Evolutionary conservation across 352 stramenopile genomes (phyloP), one percentile per base, ranked within the genome.

Genomic region (Discostella stelligera): DNA sequence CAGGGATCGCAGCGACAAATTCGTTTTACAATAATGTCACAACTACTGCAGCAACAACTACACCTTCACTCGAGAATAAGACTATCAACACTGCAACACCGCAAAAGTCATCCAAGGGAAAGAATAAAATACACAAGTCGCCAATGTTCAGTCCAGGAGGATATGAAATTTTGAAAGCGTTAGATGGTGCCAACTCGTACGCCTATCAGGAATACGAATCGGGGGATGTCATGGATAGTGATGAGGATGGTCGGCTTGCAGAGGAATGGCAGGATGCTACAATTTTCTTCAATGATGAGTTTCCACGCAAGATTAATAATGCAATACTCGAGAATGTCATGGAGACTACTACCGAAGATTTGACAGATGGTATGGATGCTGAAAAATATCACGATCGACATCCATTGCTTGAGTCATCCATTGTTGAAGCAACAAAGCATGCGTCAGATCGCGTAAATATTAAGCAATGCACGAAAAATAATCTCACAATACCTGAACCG

Each of bases 111-210:
- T 32, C 27, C 27, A 5, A 32, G 2, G 2, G 27, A 32, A 32
- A 6, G 27, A 32, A 32, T 32, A 6, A n/a, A n/a, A n/a, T 32
- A 32, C 27, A 32, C 5, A 32, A 32, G 5, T 32, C 27, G 5
- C 27, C 27, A 32, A 32, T 32, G 5, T 32, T 32, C n/a, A 81
- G 73, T 54, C 73, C 73, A 0, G 73, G 66, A 16, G 73, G 73
- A n/a, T 76, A 76, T 64, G 61, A 53, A 7, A 74, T 81, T 30
- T 41, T 68, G 30, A 58, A 56, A 55, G 60, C 66, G n/a, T 66
- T 81, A 41, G 60, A 75, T 62, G 60, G 39, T 13, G 73, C 68
- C 13, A 81, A 66, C 60, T 65, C 67, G 9, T 72, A 70, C 49
- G 65, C 46, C 53, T 44, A 74, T 60, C 54, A 60, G 25, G 16